Conservation (phyloP, 441 rosid genomes). For the Flueggea neowawraea region DNA sequence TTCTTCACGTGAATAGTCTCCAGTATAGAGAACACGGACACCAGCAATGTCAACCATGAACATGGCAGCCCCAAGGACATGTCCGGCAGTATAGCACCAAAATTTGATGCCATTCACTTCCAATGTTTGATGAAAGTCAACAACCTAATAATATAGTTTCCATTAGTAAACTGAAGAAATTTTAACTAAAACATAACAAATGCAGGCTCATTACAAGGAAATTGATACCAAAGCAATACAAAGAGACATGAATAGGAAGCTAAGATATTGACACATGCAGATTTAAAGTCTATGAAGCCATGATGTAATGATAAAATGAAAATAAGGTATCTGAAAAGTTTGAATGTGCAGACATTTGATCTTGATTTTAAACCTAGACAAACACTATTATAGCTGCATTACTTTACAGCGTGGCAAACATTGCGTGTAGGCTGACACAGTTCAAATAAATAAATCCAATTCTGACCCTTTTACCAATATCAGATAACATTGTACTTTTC, state of each 20-base stretch:
- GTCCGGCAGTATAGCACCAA: conserved; percentile 99
- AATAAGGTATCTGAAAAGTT: too few species aligned
- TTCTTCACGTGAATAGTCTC: conserved; percentile 95
- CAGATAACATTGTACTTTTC: too few species aligned
- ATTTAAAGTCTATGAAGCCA: too few species aligned
- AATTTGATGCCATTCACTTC: conserved; percentile 89
- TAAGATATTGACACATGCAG: too few species aligned
- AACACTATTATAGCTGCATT: too few species aligned
- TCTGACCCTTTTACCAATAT: too few species aligned
- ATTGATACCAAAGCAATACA: not conserved
- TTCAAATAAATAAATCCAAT: too few species aligned
- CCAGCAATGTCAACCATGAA: conserved; percentile 97
- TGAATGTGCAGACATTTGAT: too few species aligned
- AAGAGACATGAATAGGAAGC: not conserved
- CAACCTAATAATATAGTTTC: conserved; percentile 42
- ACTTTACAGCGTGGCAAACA: too few species aligned
- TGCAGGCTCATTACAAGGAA: not conserved
- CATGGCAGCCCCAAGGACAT: conserved; percentile 98
- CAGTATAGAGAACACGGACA: conserved; percentile 85
- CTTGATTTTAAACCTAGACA: too few species aligned
- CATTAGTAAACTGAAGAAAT: not conserved
- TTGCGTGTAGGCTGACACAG: too few species aligned
- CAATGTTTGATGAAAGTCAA: conserved; percentile 91
- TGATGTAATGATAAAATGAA: too few species aligned
- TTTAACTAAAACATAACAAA: not conserved